These are phyloP conservation scores for Nicotiana undulata DNA, from an alignment of 257 asterid genomes.

Conservation along the genomic window DNA sequence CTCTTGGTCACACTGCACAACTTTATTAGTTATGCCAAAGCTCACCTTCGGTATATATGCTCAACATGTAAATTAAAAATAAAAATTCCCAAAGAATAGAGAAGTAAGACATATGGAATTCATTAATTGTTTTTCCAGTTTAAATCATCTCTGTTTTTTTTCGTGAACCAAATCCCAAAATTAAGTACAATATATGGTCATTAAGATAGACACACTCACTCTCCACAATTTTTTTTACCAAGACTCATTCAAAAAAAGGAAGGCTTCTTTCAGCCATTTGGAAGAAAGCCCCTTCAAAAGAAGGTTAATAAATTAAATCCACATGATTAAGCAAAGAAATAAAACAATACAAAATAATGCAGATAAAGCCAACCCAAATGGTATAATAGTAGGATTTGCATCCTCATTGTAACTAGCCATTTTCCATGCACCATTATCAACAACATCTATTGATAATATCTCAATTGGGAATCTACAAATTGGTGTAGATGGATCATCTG, in stretches of 20 bases:
- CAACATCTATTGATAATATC: background rate
- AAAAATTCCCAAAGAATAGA: no score
- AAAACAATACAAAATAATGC: background rate
- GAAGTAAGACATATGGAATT: no score
- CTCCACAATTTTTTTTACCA: background rate
- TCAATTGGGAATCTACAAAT: background rate
- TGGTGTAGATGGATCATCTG: background rate
- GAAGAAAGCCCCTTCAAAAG: background rate
- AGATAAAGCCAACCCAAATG: background rate
- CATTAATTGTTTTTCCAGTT: no score
- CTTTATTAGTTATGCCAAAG: no score
- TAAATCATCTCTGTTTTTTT: no score
- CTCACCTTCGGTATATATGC: no score
- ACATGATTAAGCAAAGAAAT: background rate
- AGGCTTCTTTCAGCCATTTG: background rate
- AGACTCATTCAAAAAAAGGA: background rate
- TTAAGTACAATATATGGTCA: no score
- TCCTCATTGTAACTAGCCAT: background rate
- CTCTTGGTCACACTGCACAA: no score
- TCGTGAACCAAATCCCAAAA: no score
- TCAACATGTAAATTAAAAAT: no score
- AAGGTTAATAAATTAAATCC: background rate
- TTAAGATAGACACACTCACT: no score
- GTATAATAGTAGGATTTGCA: background rate
- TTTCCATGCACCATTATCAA: background rate